Conservation (phyloP, 2,329 filamentous ascomycete species). For the Tolypocladium cylindrosporum region DNA sequence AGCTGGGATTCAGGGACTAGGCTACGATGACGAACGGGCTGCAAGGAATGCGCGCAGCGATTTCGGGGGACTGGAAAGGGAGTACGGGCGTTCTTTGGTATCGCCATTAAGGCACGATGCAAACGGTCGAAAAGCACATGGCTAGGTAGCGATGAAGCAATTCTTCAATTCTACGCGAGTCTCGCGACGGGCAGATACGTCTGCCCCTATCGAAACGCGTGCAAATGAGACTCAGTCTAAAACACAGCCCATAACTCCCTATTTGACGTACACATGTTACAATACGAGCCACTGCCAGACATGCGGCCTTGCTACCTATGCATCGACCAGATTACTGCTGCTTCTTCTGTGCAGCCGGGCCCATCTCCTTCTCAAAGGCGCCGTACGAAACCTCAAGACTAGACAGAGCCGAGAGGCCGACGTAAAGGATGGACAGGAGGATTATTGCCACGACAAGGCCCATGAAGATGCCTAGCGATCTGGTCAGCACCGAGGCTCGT, state of each 20-base stretch:
- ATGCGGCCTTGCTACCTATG: background rate
- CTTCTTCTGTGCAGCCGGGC: slow-evolving; percentile 81
- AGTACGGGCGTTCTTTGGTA: background rate
- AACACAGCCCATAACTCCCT: slow-evolving; percentile 9
- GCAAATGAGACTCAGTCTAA: background rate
- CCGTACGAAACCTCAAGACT: slow-evolving; percentile 86
- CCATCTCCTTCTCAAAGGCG: slow-evolving; percentile 94
- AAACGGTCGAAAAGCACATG: background rate
- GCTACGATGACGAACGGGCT: background rate
- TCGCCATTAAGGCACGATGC: background rate
- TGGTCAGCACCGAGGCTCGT: slow-evolving; percentile 4
- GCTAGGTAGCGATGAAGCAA: background rate
- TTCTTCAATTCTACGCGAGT: background rate
- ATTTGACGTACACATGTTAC: slow-evolving; percentile 7
- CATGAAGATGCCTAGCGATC: slow-evolving; percentile 71
- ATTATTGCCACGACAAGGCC: slow-evolving; percentile 61
- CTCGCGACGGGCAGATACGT: background rate
- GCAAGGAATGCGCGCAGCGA: background rate
- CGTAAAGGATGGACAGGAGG: slow-evolving; percentile 66
- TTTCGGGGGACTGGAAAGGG: background rate
- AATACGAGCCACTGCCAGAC: slow-evolving; percentile 1
- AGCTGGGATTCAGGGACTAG: background rate
- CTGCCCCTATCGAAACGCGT: background rate
- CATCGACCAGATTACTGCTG: slow-evolving; percentile 17
- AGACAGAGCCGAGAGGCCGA: slow-evolving; percentile 65